Evolutionary conservation across 1,284 basidiomycete species (phyloP).

Genomic region (Apiotrichum laibachii): DNA sequence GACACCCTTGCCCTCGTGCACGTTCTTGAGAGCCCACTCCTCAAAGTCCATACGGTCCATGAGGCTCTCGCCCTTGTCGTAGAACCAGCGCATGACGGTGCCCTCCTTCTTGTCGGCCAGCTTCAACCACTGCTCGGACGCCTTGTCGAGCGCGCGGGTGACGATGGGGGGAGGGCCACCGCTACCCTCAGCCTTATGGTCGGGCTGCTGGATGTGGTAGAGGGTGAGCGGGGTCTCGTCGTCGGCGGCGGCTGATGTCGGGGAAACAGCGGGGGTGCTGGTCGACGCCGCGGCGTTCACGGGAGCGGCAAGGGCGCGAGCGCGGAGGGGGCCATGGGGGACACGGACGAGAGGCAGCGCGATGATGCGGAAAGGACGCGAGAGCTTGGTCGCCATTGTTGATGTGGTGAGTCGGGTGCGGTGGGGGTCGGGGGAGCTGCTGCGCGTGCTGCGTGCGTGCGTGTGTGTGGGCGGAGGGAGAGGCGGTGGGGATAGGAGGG

Average conservation of each 20-base stretch:
- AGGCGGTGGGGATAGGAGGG: too few relatives aligned
- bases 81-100: slow-evolving; percentile 48
- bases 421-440: not conserved
- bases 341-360: slow-evolving; percentile 43
- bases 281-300: slow-evolving; percentile 9
- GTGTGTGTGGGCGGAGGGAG: too few relatives aligned
- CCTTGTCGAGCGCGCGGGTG: slow-evolving; percentile 34
- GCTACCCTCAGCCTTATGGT: not conserved
- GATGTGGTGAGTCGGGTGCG: not conserved
- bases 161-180: slow-evolving; percentile 12
- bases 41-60: slow-evolving; percentile 52
- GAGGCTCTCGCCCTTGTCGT: slow-evolving; percentile 46
- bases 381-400: slow-evolving; percentile 1
- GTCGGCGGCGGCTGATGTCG: slow-evolving; percentile 11
- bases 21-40: slow-evolving; percentile 47
- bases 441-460: too few relatives aligned
- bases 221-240: slow-evolving; percentile 19
- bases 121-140: slow-evolving; percentile 44
- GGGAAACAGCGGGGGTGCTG: not conserved
- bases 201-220: slow-evolving; percentile 27
- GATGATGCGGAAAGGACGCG: slow-evolving; percentile 40
- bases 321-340: slow-evolving; percentile 25
- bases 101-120: slow-evolving; percentile 40
- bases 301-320: not conserved
- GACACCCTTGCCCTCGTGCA: slow-evolving; percentile 40